A percentile compares a stretch with the other conserved stretches of the same genome.
These are phyloP conservation scores for Nemania sp. DNA, from an alignment of 2,329 filamentous ascomycete genomes.

Conservation along the genomic window DNA sequence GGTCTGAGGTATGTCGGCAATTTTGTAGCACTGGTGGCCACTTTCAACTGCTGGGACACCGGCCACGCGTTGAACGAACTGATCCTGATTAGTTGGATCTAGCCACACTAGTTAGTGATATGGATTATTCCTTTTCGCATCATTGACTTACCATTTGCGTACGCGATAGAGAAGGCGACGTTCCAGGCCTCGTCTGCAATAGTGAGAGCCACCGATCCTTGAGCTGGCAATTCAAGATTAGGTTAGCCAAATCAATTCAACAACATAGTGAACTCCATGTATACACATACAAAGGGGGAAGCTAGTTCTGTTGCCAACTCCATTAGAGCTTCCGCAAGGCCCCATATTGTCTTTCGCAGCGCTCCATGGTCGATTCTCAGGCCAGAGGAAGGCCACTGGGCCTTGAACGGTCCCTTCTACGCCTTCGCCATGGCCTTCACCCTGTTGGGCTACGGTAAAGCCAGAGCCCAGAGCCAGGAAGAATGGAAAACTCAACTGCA, in stretches of 20 bases:
- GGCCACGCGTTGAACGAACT: slow-evolving; percentile 40
- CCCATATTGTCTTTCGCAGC: slow-evolving; percentile 53
- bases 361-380: slow-evolving; percentile 53
- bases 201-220: slow-evolving; percentile 54
- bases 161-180: slow-evolving; percentile 53
- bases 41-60: slow-evolving; percentile 38
- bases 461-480: slow-evolving; percentile 21
- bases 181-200: slow-evolving; percentile 56
- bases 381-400: slow-evolving; percentile 60
- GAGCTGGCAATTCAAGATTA: slow-evolving; percentile 39
- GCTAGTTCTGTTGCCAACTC: slow-evolving; percentile 49
- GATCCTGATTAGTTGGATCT: slow-evolving; percentile 39
- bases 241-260: background rate
- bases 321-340: slow-evolving; percentile 54
- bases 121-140: background rate
- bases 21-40: slow-evolving; percentile 45
- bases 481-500: slow-evolving; percentile 28
- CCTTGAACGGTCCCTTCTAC: slow-evolving; percentile 49
- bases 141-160: slow-evolving; percentile 45
- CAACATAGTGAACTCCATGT: background rate
- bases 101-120: background rate
- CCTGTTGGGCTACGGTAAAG: slow-evolving; percentile 21
- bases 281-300: slow-evolving; percentile 52
- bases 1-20: slow-evolving; percentile 33
- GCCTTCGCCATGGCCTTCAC: slow-evolving; percentile 33